Evolutionary conservation across 306 rosid genomes (phyloP).

Genomic region (Ochetophila trinervis): DNA sequence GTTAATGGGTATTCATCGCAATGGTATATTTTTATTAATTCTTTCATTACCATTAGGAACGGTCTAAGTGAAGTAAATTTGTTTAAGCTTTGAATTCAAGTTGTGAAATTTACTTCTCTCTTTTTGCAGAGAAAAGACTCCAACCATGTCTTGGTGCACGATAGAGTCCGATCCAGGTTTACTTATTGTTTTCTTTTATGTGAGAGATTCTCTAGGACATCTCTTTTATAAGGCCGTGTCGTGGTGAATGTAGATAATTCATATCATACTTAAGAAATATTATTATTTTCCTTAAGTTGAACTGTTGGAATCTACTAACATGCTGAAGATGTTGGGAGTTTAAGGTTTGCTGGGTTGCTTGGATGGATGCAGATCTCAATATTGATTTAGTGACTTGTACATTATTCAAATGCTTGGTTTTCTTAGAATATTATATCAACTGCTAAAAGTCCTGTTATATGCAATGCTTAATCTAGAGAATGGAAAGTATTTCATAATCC

Average conservation of each 20-base stretch:
- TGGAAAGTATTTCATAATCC: too few relatives aligned
- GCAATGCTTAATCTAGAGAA: too few relatives aligned
- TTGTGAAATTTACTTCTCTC: neutral
- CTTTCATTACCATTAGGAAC: neutral
- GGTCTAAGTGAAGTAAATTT: neutral
- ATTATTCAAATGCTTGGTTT: too few relatives aligned
- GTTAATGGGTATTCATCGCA: too few relatives aligned
- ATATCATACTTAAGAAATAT: too few relatives aligned
- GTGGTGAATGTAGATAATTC: too few relatives aligned
- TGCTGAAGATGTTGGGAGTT: too few relatives aligned
- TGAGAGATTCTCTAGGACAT: neutral
- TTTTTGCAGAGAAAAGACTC: slow-evolving; percentile 37
- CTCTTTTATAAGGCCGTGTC: neutral
- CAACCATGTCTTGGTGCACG: slow-evolving; percentile 98
- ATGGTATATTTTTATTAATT: neutral
- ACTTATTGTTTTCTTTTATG: neutral
- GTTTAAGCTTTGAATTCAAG: neutral
- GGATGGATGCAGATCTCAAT: neutral
- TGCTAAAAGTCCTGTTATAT: too few relatives aligned
- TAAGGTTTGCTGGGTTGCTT: neutral
- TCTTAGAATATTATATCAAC: too few relatives aligned
- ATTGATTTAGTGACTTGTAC: too few relatives aligned
- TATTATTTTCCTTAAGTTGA: too few relatives aligned
- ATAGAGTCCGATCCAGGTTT: slow-evolving; percentile 99
- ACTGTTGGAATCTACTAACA: too few relatives aligned